Evolutionary conservation across 1,284 basidiomycete genomes (phyloP), one percentile per base, ranked within the genome.

Genomic region (Termitomyces sp.): DNA sequence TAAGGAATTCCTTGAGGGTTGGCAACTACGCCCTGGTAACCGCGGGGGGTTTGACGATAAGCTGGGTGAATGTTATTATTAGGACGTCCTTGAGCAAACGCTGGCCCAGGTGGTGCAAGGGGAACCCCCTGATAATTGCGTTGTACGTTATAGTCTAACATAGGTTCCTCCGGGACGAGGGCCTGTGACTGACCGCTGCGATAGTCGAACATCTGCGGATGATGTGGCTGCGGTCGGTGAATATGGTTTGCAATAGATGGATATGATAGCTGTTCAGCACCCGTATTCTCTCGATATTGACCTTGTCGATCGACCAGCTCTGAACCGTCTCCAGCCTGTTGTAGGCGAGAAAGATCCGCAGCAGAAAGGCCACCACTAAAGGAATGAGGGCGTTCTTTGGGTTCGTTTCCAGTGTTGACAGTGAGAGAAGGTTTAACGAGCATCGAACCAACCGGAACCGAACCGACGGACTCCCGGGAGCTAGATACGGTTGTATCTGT

Each of bases 381-480:
- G 0, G 87, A 88, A 64, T 86, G 86, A 14, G 86, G 87, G 50
- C 87, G 78, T 64, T 87, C 87, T 64, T 86, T 84, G 46, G 78
- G 70, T 62, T 88, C 85, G 52, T 70, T 69, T 48, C 74, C 61
- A 45, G 72, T 67, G 46, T 71, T 73, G 47, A 75, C 68, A 67
- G 84, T 84, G 57, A 83, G 66, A 53, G 78, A 72, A 49, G 75
- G 71, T 53, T 79, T 77, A 48, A 64, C 74, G 49, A 83, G 72
- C 60, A 86, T 68, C 28, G 76, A 78, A 63, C 83, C 81, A 60
- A 78, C 78, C 48, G 74, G 66, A 41, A 72, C 70, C 47, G 78
- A 78, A 41, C 70, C 63, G 28, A 67, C 71, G 43, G 85, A 84
- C 55, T 78, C 78, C 54, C 79, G 80, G 50, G 80, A 73, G 62